A percentile compares a stretch with the other conserved stretches of the same genome.
These are phyloP conservation scores for Kokia cookei DNA, from an alignment of 441 rosid genomes.

Conservation along the genomic window DNA sequence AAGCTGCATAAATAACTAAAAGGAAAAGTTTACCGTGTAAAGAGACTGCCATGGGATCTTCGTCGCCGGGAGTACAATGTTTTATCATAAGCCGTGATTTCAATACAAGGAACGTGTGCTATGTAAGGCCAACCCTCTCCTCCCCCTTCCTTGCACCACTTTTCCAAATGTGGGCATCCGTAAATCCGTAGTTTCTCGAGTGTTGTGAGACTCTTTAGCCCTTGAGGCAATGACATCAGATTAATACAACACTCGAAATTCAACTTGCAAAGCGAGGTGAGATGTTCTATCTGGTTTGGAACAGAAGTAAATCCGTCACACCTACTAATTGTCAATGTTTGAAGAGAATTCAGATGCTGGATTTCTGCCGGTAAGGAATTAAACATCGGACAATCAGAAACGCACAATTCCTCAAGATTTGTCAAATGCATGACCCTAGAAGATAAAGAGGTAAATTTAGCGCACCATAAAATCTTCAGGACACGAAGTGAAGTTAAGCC, in stretches of 20 bases:
- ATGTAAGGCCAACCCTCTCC: slow-evolving; percentile 15
- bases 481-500: not conserved
- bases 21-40: not conserved
- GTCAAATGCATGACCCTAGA: not conserved
- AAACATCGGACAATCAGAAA: not conserved
- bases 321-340: not conserved
- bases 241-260: not conserved
- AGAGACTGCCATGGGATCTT: not conserved
- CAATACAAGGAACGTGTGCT: not conserved
- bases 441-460: not conserved
- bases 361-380: slow-evolving; percentile 3
- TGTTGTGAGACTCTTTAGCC: not conserved
- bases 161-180: not conserved
- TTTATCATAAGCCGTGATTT: not conserved
- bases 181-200: not conserved
- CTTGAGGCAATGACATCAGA: slow-evolving; percentile 13
- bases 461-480: fast-evolving
- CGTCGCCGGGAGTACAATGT: not conserved
- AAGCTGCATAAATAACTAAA: not conserved
- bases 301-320: slow-evolving; percentile 4
- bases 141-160: not conserved
- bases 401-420: not conserved
- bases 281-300: slow-evolving; percentile 1
- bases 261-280: not conserved
- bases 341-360: slow-evolving; percentile 11